Conservation (phyloP, 2,329 filamentous ascomycete genomes). For the Colletotrichum sp. region DNA sequence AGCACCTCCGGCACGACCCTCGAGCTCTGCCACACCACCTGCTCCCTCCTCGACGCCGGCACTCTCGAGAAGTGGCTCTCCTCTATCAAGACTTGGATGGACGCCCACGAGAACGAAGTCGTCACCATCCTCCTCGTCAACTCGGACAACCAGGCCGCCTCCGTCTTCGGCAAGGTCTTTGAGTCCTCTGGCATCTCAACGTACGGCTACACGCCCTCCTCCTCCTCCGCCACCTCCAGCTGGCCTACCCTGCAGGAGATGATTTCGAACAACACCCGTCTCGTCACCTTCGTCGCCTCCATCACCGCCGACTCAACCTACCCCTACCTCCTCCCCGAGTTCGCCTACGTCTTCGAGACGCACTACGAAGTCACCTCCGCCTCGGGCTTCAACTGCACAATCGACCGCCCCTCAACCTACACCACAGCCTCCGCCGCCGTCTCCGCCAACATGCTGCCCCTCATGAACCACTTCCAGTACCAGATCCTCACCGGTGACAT, state of each 20-base stretch:
- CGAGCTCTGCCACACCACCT: constrained; percentile 74
- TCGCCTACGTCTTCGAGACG: constrained; percentile 75
- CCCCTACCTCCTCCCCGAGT: constrained; percentile 69
- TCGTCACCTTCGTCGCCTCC: constrained; percentile 73
- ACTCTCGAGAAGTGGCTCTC: constrained; percentile 67
- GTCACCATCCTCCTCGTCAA: constrained; percentile 79
- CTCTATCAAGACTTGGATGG: constrained; percentile 72
- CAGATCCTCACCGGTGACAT: constrained; percentile 57
- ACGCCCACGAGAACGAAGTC: constrained; percentile 73
- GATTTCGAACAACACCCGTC: constrained; percentile 67
- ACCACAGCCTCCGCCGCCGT: constrained; percentile 57
- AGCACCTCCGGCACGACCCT: constrained; percentile 46
- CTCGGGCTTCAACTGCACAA: constrained; percentile 73
- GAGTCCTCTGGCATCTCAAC: constrained; percentile 62
- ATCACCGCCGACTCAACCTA: constrained; percentile 44
- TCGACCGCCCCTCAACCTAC: constrained; percentile 67
- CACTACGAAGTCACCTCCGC: constrained; percentile 67
- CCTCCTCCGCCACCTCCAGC: constrained; percentile 42
- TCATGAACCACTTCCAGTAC: constrained; percentile 85
- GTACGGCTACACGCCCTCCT: constrained; percentile 64
- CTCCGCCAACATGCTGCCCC: constrained; percentile 64
- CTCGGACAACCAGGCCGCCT: constrained; percentile 61
- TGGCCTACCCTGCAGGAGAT: constrained; percentile 78
- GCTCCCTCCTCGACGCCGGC: constrained; percentile 72
- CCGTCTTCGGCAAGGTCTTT: constrained; percentile 61